Conservation (phyloP, 1,284 basidiomycete genomes). For the Meira miltonrushii region DNA sequence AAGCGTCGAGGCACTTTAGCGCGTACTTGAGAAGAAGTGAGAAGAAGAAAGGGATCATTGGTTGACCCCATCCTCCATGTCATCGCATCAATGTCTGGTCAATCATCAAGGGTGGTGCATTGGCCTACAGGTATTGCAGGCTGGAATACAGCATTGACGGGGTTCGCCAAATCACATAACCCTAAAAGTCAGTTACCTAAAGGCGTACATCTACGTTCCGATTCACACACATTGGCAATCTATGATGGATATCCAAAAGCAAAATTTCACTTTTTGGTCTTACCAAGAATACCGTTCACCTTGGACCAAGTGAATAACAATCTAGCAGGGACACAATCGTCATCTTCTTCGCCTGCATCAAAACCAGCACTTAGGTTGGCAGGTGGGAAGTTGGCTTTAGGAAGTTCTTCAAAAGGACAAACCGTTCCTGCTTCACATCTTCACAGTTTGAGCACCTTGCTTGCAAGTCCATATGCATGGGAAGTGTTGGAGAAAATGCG, state of each 20-base stretch:
- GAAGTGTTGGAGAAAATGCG: constrained; percentile 22
- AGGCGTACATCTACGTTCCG: neutral
- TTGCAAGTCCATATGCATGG: constrained; percentile 31
- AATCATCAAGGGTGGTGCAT: neutral
- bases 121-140: constrained; percentile 4
- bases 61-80: too few relatives aligned
- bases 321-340: neutral
- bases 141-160: constrained; percentile 12
- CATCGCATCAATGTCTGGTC: too few relatives aligned
- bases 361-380: constrained; percentile 11
- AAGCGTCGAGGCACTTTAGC: too few relatives aligned
- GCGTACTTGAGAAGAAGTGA: too few relatives aligned
- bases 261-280: constrained; percentile 32
- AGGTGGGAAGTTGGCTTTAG: constrained; percentile 29
- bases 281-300: constrained; percentile 9
- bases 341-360: neutral
- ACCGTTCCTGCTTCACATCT: constrained; percentile 30
- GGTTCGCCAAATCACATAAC: constrained; percentile 5
- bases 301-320: neutral
- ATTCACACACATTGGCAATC: constrained; percentile 59
- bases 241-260: constrained; percentile 78
- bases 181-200: neutral
- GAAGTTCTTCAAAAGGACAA: constrained; percentile 16
- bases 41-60: too few relatives aligned
- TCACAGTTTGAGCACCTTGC: constrained; percentile 22